Evolutionary conservation across 192 early-diverging fungal species (phyloP), one percentile per base, ranked within the genome.

Genomic region (Podila epicladia): DNA sequence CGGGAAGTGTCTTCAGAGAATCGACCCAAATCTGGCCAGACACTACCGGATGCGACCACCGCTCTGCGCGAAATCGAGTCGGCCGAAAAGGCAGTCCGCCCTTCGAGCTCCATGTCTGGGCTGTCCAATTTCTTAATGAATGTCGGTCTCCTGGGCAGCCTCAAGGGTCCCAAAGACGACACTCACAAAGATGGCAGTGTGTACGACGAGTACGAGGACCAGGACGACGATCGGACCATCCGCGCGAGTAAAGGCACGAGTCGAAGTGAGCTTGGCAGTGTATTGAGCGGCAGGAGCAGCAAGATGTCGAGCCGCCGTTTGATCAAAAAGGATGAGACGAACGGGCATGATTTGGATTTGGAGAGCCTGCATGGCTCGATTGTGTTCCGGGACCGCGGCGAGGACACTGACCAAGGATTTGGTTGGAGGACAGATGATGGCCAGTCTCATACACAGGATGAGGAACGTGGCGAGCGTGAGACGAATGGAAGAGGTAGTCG

Each of bases 351-450:
- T n/a, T 53, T 80, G 0, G 77, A 80, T 33, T 67, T 80, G 2
- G 77, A 80, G 62, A 80, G 77, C 35, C 32, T 80, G 61, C 65
- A 80, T 59, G 77, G 77, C 0, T 80, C 77, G n/a, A 80, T 80
- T 55, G 71, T 80, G 9, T 80, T 80, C 38, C 17, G 68, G 28
- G 62, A 77, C 45, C 38, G 57, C 8, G 64, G 59, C 31, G 41
- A 48, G 20, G 60, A 60, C n/a, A 26, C 35, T 26, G 35, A 67
- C 3, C 17, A 32, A 15, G 67, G 38, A 9, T 22, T 55, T 24
- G 31, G 51, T 31, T 51, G 35, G n/a, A 29, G 15, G 24, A 15
- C 50, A 19, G 65, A 53, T 26, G 65, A 67, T 22, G 65, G 33
- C 17, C 29, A 7, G 15, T 28, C 31, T 4, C 62, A 35, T 15